phyloP scores from a whole-genome alignment of 176 grass and related monocot genomes.

The Rhipidocladum racemiflorum region DNA sequence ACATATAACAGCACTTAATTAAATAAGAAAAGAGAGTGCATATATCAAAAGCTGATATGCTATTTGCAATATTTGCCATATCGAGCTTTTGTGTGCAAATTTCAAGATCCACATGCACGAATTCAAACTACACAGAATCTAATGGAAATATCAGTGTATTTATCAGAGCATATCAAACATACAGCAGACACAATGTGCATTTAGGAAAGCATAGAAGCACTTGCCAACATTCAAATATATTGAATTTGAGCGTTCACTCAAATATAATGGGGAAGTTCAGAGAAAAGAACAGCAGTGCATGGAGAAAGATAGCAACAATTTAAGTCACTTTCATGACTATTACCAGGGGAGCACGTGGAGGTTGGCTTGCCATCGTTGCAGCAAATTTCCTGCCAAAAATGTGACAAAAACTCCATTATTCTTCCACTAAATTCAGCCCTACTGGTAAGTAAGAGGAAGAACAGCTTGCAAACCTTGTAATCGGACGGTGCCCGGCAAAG shows the following conservation, averaged over 20 bases:
- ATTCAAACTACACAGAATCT: neutral
- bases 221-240: neutral
- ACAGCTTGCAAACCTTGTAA: constrained; percentile 41
- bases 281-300: neutral
- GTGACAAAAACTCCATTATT: constrained; percentile 11
- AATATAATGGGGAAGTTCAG: neutral
- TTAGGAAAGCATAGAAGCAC: neutral
- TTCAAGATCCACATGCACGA: neutral
- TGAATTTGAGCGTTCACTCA: neutral
- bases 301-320: neutral
- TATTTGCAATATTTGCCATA: neutral
- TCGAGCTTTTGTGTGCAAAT: neutral
- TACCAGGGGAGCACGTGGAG: constrained; percentile 37
- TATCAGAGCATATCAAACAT: neutral
- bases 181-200: neutral
- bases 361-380: constrained; percentile 45
- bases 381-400: constrained; percentile 49
- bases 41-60: neutral
- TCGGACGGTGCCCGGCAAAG: constrained; percentile 37
- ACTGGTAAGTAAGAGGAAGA: neutral
- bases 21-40: neutral
- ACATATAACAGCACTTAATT: neutral
- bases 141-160: neutral
- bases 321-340: constrained; percentile 4
- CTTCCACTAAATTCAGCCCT: neutral